Evolutionary conservation across 441 rosid species (phyloP).

Genomic region (Capsella rubella): DNA sequence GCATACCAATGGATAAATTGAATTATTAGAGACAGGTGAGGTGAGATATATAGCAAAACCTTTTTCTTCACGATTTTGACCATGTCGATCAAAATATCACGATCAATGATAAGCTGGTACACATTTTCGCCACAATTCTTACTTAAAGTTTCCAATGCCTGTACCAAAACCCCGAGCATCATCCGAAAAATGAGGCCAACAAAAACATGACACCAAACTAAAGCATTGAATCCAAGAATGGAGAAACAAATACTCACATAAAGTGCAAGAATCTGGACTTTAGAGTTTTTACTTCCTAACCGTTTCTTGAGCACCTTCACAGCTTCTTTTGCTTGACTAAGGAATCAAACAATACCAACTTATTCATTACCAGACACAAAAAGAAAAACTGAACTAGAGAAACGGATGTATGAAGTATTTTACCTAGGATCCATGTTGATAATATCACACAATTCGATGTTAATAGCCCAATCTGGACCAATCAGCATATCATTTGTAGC

Average conservation of each 20-base stretch:
- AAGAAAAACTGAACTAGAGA: slow-evolving; percentile 15
- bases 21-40: slow-evolving; percentile 30
- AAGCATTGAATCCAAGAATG: slow-evolving; percentile 1
- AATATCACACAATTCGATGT: slow-evolving; percentile 89
- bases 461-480: slow-evolving; percentile 98
- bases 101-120: slow-evolving; percentile 81
- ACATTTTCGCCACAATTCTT: slow-evolving; percentile 92
- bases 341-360: slow-evolving; percentile 8
- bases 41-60: slow-evolving; percentile 48
- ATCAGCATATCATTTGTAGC: slow-evolving; percentile 85
- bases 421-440: slow-evolving; percentile 95
- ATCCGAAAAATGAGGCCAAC: neutral
- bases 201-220: slow-evolving; percentile 22
- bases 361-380: slow-evolving; percentile 34
- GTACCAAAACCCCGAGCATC: slow-evolving; percentile 30
- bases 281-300: slow-evolving; percentile 81
- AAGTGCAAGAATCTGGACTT: slow-evolving; percentile 88
- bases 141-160: slow-evolving; percentile 93
- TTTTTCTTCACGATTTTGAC: slow-evolving; percentile 95
- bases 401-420: neutral
- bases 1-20: slow-evolving; percentile 14
- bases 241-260: slow-evolving; percentile 62
- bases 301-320: slow-evolving; percentile 92
- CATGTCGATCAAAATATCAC: slow-evolving; percentile 92
- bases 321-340: slow-evolving; percentile 95